Percentiles rank a stretch among this genome's conserved stretches.
Conservation (phyloP, 2,329 filamentous ascomycete genomes). For the Botrytis squamosa region DNA sequence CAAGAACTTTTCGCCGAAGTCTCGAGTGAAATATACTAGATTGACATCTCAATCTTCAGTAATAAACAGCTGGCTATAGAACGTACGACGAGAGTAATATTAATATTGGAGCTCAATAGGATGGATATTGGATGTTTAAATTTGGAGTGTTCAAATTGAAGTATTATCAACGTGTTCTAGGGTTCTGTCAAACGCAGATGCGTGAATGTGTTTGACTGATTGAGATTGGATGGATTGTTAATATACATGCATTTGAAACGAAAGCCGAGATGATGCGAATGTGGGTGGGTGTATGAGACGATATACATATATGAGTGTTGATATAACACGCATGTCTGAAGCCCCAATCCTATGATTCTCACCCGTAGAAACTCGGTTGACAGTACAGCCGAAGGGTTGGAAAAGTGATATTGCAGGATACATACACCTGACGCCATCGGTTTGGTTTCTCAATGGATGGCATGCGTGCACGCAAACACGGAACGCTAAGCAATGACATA, state of each 20-base stretch:
- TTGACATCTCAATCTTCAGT: not conserved
- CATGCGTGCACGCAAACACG: not conserved
- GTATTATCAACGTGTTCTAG: not conserved
- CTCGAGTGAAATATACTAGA: fast-evolving
- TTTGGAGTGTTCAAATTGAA: no score
- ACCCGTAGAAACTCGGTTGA: not conserved
- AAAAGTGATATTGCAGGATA: not conserved
- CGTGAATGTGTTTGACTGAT: not conserved
- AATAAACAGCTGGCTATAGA: not conserved
- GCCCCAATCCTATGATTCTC: not conserved
- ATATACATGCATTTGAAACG: not conserved
- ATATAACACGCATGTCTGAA: not conserved
- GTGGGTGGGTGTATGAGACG: not conserved
- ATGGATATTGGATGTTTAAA: not conserved
- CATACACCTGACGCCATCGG: not conserved
- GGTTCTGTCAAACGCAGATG: not conserved
- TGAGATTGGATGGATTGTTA: not conserved
- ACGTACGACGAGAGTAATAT: not conserved
- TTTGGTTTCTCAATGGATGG: not conserved
- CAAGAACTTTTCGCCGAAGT: not conserved
- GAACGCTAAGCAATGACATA: not conserved
- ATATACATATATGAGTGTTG: not conserved
- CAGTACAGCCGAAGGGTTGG: not conserved
- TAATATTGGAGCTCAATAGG: not conserved
- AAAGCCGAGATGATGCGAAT: not conserved